phyloP scores from a whole-genome alignment of 2,329 filamentous ascomycete genomes.

The Sodiomyces alkalinus region DNA sequence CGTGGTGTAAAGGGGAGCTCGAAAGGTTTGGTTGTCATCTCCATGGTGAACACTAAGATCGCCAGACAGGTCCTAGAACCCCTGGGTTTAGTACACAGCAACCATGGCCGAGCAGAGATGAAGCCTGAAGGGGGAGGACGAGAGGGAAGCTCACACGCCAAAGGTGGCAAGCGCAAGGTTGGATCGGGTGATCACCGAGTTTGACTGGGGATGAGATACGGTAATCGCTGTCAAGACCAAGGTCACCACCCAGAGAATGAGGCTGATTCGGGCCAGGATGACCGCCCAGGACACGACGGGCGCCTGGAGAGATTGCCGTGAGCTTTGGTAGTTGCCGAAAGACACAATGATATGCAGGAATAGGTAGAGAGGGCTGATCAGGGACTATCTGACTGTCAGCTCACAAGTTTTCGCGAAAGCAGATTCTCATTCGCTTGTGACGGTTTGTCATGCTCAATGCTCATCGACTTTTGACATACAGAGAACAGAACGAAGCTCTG shows the following conservation, averaged over 20 bases:
- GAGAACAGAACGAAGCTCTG: slow-evolving; percentile 9
- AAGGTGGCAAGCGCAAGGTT: slow-evolving; percentile 12
- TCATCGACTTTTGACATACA: too few relatives aligned
- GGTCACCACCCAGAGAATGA: slow-evolving; percentile 13
- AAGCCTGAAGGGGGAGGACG: neutral
- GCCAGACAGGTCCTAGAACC: slow-evolving; percentile 2
- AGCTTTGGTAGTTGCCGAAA: slow-evolving; percentile 9
- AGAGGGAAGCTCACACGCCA: slow-evolving; percentile 10
- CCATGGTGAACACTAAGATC: slow-evolving; percentile 9
- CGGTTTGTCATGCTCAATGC: too few relatives aligned
- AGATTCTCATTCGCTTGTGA: too few relatives aligned
- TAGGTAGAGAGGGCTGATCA: slow-evolving; percentile 16
- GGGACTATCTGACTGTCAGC: too few relatives aligned
- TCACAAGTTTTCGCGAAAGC: too few relatives aligned
- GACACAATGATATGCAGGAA: slow-evolving; percentile 15
- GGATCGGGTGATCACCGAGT: slow-evolving; percentile 8
- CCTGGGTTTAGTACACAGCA: neutral
- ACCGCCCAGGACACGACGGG: slow-evolving; percentile 16
- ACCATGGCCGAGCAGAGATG: slow-evolving; percentile 2
- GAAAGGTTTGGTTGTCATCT: slow-evolving; percentile 10
- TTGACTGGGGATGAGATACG: slow-evolving; percentile 10
- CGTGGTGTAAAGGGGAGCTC: slow-evolving; percentile 10
- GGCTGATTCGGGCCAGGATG: slow-evolving; percentile 13
- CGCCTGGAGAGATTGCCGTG: slow-evolving; percentile 12
- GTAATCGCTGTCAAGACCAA: slow-evolving; percentile 12